phyloP scores from a whole-genome alignment of 75 land plant genomes.

The Cryptomeria japonica region DNA sequence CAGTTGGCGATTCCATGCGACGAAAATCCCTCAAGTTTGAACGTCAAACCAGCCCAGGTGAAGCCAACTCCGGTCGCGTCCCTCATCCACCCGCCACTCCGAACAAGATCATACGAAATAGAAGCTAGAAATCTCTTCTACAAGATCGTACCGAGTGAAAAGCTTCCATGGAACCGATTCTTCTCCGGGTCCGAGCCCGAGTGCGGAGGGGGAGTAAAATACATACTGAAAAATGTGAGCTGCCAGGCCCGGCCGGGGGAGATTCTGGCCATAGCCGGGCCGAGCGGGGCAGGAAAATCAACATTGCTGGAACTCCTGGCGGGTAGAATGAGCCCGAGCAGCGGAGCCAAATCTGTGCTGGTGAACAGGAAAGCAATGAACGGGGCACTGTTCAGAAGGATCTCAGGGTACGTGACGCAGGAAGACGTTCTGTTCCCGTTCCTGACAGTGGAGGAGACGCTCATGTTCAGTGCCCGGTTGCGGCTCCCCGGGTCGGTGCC shows the following conservation, averaged over 20 bases:
- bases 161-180: neutral
- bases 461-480: conserved; percentile 64
- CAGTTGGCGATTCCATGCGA: neutral
- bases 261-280: conserved; percentile 77
- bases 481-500: conserved; percentile 17
- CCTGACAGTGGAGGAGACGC: conserved; percentile 78
- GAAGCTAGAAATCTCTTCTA: conserved; percentile 53
- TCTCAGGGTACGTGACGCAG: conserved; percentile 82
- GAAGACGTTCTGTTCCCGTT: conserved; percentile 74
- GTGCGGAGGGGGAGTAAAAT: conserved; percentile 7
- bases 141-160: conserved; percentile 20
- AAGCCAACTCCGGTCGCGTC: neutral
- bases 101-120: conserved; percentile 28
- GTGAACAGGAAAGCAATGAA: conserved; percentile 54
- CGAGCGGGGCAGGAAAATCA: conserved; percentile 85
- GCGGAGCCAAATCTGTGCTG: conserved; percentile 38
- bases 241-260: conserved; percentile 66
- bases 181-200: neutral
- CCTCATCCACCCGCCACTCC: neutral
- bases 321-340: conserved; percentile 26
- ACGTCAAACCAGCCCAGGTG: neutral
- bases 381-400: conserved; percentile 30
- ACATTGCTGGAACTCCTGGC: conserved; percentile 67
- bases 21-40: neutral
- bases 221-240: conserved; percentile 40